These are phyloP conservation scores for Melanogaster broomeanus DNA, from an alignment of 768 basidiomycete species.

Conservation along the genomic window DNA sequence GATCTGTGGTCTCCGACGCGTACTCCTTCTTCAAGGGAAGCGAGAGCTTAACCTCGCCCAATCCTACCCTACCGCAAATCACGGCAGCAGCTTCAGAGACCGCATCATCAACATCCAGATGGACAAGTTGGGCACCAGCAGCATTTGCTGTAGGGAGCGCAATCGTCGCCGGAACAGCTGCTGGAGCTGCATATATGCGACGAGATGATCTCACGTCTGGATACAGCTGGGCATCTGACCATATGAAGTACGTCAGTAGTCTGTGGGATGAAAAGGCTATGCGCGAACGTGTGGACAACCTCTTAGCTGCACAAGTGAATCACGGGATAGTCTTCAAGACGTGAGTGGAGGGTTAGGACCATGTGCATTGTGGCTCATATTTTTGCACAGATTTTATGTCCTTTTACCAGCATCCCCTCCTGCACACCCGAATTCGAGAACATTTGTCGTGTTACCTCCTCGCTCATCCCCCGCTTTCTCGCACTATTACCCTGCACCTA, in stretches of 20 bases:
- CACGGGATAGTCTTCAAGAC: slow-evolving; percentile 71
- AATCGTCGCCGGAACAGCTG: slow-evolving; percentile 78
- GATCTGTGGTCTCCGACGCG: slow-evolving; percentile 60
- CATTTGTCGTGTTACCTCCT: slow-evolving; percentile 77
- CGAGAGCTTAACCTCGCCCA: slow-evolving; percentile 34
- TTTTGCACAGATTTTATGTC: slow-evolving; percentile 69
- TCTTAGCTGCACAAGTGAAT: slow-evolving; percentile 61
- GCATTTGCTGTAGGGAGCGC: slow-evolving; percentile 75
- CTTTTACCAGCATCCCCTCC: slow-evolving; percentile 72
- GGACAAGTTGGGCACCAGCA: slow-evolving; percentile 69
- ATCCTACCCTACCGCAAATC: slow-evolving; percentile 32
- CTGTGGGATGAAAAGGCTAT: slow-evolving; percentile 79
- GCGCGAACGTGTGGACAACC: slow-evolving; percentile 56
- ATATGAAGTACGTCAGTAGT: slow-evolving; percentile 86
- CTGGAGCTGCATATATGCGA: slow-evolving; percentile 81
- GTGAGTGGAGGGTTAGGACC: slow-evolving; percentile 44
- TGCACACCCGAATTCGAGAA: slow-evolving; percentile 53
- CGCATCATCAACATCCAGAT: slow-evolving; percentile 36
- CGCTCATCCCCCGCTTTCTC: slow-evolving; percentile 45
- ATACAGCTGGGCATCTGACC: slow-evolving; percentile 78
- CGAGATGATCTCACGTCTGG: slow-evolving; percentile 72
- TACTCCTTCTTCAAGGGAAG: slow-evolving; percentile 55
- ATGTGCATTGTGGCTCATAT: not conserved
- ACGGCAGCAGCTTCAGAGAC: slow-evolving; percentile 28
- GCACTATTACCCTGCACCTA: slow-evolving; percentile 65